Evolutionary conservation across 352 stramenopile species (phyloP), one percentile per base, ranked within the genome.

Genomic region (Globisporangium emineosum): DNA sequence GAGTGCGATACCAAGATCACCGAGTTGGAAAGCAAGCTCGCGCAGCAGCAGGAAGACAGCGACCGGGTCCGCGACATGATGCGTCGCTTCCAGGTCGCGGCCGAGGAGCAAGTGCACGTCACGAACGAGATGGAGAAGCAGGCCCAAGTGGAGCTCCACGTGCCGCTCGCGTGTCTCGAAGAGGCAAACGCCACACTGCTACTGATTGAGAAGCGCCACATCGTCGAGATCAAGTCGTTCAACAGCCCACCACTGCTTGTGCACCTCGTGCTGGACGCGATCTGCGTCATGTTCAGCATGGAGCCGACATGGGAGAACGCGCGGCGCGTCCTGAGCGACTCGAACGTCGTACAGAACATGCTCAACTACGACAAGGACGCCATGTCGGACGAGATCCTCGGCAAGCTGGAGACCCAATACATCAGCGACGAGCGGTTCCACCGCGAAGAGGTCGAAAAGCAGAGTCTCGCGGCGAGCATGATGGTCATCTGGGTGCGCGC

Each of bases 181-280:
- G 83, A 93, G 47, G 85, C 85, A 9, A 91, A 91, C 47, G 65
- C 66, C 0, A 77, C 79, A 0, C 66, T 93, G 2, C 33, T 88
- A 23, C 60, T 86, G 35, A 81, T 93, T 21, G 83, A 93, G 43
- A 80, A 86, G 59, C 76, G 79, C 1, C 84, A 91, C 54, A 89
- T 93, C 32, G 71, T 90, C 30, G 85, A 93, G 68, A 90, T 93
- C 72, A 93, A 93, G 67, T 91, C 85, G 58, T 93, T 93, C 42
- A 86, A 79, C 13, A 91, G 66, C 35, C 85, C 85, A 5, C 85
- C 85, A 5, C 68, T 82, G 17, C 65, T 93, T 0, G 85, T 93
- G 2, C 83, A 91, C 35, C 63, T 91, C 12, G 83, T 91, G 2
- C 49, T 93, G 2, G 83, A 90, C 7, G 85, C 82, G 0, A 78